Base-by-base conservation (phyloP, 192 early-diverging fungal species). In the Dispira parvispora region DNA sequence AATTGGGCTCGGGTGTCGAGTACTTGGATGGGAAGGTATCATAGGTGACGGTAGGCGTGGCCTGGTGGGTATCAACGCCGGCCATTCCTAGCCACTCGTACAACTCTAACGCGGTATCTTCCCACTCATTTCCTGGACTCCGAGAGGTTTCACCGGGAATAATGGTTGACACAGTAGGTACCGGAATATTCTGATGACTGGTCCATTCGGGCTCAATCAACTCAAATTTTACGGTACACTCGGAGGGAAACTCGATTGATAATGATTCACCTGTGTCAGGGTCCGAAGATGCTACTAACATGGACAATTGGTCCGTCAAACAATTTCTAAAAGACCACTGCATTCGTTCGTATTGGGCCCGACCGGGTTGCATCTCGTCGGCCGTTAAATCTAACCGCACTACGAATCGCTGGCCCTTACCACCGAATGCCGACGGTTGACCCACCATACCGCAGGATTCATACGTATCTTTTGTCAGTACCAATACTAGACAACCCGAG, bases 381-480 rank as follows among this genome's bases (percentile, higher is more conserved):
- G 8, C 9, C 4, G 13, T 21, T 2, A 55, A 28, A 55, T 55
- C 53, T 12, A 55, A 14, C 16, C 20, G 16, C 3, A 55, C 53
- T 13, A 25, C 23, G 53, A 55, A 55, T 12, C 53, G 53, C 25
- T 21, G 53, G 2, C 14, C 23, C 9, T 13, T 21, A 12, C 21
- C 25, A 12, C 20, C 20, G 21, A 55, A 26, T 14, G 53, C 11
- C 23, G 53, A 23, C 20, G 53, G 25, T 43, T 43, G 58, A 12
- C 70, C 70, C 28, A 53, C 45, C 46, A 71, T 45, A 14, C 70
- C 70, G 12, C 61, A 46, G 28, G 45, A 21, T 52, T 71, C 66
- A 62, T 71, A 71, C 6, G 70, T 71, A 52, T 67, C 66, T 52
- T 71, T 71, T 18, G 47, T 61, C 13, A 71, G 47, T 28, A 49